phyloP scores from a whole-genome alignment of 208 protist genomes.

The Trypanosoma platydactyli region DNA sequence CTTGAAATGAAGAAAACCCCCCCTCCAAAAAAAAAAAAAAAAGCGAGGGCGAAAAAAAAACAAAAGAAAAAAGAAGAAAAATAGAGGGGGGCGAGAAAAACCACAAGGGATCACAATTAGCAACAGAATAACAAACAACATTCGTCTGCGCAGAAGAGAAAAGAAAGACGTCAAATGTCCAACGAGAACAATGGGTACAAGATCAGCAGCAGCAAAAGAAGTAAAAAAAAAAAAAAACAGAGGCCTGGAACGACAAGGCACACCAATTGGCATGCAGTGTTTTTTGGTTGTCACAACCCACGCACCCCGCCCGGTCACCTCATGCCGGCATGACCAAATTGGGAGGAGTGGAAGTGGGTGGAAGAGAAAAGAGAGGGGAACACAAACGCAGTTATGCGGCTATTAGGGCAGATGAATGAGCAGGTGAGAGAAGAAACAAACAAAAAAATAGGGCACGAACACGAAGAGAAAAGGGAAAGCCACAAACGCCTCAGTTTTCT shows the following conservation, averaged over 20 bases:
- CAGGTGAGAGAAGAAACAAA: conserved; percentile 29
- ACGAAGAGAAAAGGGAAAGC: neutral
- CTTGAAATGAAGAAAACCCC: too few species aligned
- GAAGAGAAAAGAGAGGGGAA: conserved; percentile 11
- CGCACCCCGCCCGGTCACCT: too few species aligned
- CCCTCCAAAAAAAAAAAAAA: conserved; percentile 19
- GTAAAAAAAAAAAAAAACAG: conserved; percentile 13
- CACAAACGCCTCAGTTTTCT: conserved; percentile 3
- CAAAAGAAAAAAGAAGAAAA: conserved; percentile 15
- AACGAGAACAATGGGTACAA: neutral
- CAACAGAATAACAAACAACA: too few species aligned
- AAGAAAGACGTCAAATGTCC: conserved; percentile 17
- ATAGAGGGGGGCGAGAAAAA: neutral
- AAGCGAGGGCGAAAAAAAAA: conserved; percentile 25
- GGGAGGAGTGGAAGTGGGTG: neutral
- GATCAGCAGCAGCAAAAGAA: neutral
- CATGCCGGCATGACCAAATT: neutral
- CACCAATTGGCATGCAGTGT: too few species aligned
- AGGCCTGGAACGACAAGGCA: neutral
- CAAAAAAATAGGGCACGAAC: conserved; percentile 14
- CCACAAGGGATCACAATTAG: neutral
- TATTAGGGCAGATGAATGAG: neutral
- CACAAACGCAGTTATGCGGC: neutral
- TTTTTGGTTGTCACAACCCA: too few species aligned
- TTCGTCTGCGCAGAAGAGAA: neutral